Base-by-base conservation (phyloP, 495 filamentous ascomycete genomes). In the Aspergillus steynii region DNA sequence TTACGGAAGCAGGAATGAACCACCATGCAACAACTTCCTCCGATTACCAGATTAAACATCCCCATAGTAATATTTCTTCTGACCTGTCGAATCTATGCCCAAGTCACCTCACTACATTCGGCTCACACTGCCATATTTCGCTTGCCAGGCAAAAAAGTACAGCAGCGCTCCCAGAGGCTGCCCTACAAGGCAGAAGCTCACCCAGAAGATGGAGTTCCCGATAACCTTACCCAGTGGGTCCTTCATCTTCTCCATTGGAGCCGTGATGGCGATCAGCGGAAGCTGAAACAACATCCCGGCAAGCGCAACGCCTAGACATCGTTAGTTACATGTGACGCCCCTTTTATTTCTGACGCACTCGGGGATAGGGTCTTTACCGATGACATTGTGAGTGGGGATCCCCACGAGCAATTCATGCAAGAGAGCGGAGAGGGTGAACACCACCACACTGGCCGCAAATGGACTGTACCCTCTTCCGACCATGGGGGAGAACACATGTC, bases 111-210 rank as follows among this genome's bases (percentile, higher is more conserved):
- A 51, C 8, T 52, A 27, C 50, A 70, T 70, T 42, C 74, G 75
- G 60, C 82, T 85, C 28, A 86, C 84, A 66, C 86, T 93, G 25
- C 95, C 95, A 71, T 96, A 96, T 76, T 99, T 99, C 25, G 92
- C 93, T 73, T 97, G 94, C 95, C 95, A 99, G 14, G 93, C 95
- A 70, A 96, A 97, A 73, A 96, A 99, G 72, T 99, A 99, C 62
- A 95, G 70, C 37, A 98, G 71, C 2, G 90, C 92, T 0, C 91
- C 94, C 45, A 97, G 78, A 10, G 95, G 95, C 81, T 99, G 95
- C 0, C 95, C 95, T 0, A 98, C 86, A 15, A 99, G 81, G 61
- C 92, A 96, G 69, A 99, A 99, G 29, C 87, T 90, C 42, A 95
- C 81, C 95, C 95, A 99, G 75, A 99, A 99, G 57, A 96, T 93